These are phyloP conservation scores for Wallacemonas sp. DNA, from an alignment of 208 protist species.

Conservation along the genomic window DNA sequence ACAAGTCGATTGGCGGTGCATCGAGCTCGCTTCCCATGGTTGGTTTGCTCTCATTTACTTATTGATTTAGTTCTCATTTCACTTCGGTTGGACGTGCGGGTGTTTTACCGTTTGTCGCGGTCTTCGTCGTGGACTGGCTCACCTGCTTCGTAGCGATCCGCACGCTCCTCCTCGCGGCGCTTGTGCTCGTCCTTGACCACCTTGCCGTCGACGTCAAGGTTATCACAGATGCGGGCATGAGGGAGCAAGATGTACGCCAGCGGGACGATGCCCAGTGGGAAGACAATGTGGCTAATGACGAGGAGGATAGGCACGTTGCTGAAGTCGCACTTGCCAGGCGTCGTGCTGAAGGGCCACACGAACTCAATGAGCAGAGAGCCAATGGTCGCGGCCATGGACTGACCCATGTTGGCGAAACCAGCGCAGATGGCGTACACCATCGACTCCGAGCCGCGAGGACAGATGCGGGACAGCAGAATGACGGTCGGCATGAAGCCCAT, in stretches of 20 bases:
- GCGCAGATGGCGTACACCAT: constrained; percentile 49
- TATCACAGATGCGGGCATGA: constrained; percentile 38
- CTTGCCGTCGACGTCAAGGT: constrained; percentile 25
- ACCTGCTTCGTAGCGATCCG: constrained; percentile 3
- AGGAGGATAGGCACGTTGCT: constrained; percentile 37
- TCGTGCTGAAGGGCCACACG: constrained; percentile 32
- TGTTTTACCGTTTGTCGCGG: neutral
- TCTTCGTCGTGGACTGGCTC: constrained; percentile 2
- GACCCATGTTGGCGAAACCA: constrained; percentile 39
- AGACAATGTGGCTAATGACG: constrained; percentile 35
- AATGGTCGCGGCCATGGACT: constrained; percentile 33
- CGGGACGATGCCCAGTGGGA: constrained; percentile 47
- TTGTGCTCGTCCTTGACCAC: constrained; percentile 15
- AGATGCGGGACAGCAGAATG: constrained; percentile 40
- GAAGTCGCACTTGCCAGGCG: constrained; percentile 48
- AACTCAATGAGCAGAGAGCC: constrained; percentile 44
- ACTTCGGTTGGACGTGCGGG: too few species aligned
- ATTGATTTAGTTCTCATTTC: too few species aligned
- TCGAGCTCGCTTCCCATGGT: too few species aligned
- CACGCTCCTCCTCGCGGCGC: constrained; percentile 2
- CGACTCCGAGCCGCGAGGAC: constrained; percentile 43
- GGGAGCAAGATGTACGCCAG: constrained; percentile 39
- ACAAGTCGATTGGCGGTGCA: too few species aligned
- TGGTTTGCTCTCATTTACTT: too few species aligned
- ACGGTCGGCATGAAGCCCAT: constrained; percentile 48